These are phyloP conservation scores for Biscogniauxia marginata DNA, from an alignment of 2,329 filamentous ascomycete genomes.

Conservation along the genomic window DNA sequence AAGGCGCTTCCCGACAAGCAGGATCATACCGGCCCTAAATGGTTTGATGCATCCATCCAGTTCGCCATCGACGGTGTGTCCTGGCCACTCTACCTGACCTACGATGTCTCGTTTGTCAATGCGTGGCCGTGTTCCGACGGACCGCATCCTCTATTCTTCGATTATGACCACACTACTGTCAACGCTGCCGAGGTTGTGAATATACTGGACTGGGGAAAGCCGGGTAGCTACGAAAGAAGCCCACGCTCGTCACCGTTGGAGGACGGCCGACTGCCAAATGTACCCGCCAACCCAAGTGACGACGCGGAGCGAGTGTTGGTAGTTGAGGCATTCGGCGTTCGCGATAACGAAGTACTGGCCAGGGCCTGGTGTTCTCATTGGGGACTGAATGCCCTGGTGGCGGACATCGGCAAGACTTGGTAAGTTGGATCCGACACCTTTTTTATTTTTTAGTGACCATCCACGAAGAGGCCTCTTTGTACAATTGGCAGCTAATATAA, in stretches of 20 bases:
- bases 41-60: slow-evolving; percentile 60
- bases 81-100: slow-evolving; percentile 62
- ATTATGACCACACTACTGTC: slow-evolving; percentile 61
- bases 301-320: slow-evolving; percentile 67
- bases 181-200: slow-evolving; percentile 64
- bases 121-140: slow-evolving; percentile 63
- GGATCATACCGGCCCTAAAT: slow-evolving; percentile 36
- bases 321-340: slow-evolving; percentile 70
- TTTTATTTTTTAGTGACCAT: not conserved
- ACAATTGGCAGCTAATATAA: slow-evolving; percentile 18
- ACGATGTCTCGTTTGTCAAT: slow-evolving; percentile 65
- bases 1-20: slow-evolving; percentile 40
- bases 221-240: slow-evolving; percentile 26
- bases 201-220: slow-evolving; percentile 63
- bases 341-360: slow-evolving; percentile 74
- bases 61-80: slow-evolving; percentile 63
- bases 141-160: slow-evolving; percentile 70
- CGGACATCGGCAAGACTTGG: slow-evolving; percentile 68
- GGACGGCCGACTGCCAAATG: slow-evolving; percentile 20
- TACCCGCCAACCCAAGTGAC: slow-evolving; percentile 36
- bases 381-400: slow-evolving; percentile 69
- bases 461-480: too few species aligned
- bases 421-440: slow-evolving; percentile 36
- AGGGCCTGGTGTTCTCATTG: slow-evolving; percentile 76
- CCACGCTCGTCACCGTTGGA: slow-evolving; percentile 22